These are phyloP conservation scores for Phaeotremella fagi DNA, from an alignment of 768 basidiomycete genomes.

Conservation along the genomic window DNA sequence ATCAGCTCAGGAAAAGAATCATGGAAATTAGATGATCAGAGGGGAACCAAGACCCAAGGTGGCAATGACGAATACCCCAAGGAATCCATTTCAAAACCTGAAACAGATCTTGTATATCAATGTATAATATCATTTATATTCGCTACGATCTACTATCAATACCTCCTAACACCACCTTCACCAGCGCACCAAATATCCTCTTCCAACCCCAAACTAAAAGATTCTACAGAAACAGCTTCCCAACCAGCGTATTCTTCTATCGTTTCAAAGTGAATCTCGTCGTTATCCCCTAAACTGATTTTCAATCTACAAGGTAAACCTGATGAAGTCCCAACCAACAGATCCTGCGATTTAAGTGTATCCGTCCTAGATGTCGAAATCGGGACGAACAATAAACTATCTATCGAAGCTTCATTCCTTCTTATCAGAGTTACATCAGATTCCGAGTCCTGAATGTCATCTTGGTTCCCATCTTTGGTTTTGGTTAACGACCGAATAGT, in stretches of 20 bases:
- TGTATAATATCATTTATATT: no score
- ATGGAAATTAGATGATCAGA: no score
- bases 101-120: no score
- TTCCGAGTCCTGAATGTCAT: not conserved
- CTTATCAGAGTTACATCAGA: slow-evolving; percentile 17
- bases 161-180: slow-evolving; percentile 42
- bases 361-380: not conserved
- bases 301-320: slow-evolving; percentile 36
- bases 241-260: slow-evolving; percentile 46
- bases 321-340: slow-evolving; percentile 38
- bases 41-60: no score
- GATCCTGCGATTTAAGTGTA: slow-evolving; percentile 6
- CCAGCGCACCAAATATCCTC: slow-evolving; percentile 43
- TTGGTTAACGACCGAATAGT: slow-evolving; percentile 39
- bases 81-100: no score
- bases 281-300: slow-evolving; percentile 5
- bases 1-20: not conserved
- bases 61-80: no score
- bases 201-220: slow-evolving; percentile 13
- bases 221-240: slow-evolving; percentile 41
- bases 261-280: slow-evolving; percentile 7
- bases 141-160: slow-evolving; percentile 13
- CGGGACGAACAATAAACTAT: slow-evolving; percentile 18
- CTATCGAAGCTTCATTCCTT: slow-evolving; percentile 37
- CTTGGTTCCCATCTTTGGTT: not conserved